Conservation (phyloP, 2,329 filamentous ascomycete genomes). For the Didymella glomerata region DNA sequence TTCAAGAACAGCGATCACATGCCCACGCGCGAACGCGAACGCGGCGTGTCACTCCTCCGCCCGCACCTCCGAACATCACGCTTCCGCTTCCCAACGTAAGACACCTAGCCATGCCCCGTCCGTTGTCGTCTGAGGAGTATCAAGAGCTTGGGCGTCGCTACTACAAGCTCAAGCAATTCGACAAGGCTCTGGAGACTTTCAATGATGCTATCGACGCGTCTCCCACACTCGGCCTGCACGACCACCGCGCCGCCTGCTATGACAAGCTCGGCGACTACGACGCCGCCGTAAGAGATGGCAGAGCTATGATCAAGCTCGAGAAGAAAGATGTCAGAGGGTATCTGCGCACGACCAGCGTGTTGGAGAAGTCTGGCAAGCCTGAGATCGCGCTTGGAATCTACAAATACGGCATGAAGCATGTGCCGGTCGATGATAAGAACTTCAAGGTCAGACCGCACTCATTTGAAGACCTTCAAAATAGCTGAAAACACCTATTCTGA, state of each 20-base stretch:
- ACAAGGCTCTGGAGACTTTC: conserved; percentile 47
- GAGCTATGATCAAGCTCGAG: conserved; percentile 62
- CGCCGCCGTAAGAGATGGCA: conserved; percentile 64
- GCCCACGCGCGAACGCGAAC: neutral
- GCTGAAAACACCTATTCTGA: neutral
- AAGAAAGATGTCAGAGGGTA: conserved; percentile 65
- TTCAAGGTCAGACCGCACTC: conserved; percentile 37
- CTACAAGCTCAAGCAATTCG: conserved; percentile 49
- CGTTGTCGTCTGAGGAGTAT: conserved; percentile 46
- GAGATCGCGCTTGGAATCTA: conserved; percentile 66
- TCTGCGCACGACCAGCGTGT: conserved; percentile 61
- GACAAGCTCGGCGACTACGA: conserved; percentile 62
- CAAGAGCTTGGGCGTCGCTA: conserved; percentile 47
- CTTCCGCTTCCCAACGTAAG: neutral
- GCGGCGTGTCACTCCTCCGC: neutral
- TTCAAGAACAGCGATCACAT: neutral
- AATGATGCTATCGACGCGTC: conserved; percentile 42
- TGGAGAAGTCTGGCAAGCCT: conserved; percentile 59
- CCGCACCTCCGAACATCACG: neutral
- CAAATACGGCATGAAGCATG: conserved; percentile 63
- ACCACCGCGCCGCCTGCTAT: conserved; percentile 64
- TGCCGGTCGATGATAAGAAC: conserved; percentile 52
- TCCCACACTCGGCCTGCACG: conserved; percentile 55
- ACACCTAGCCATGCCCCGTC: conserved; percentile 36
- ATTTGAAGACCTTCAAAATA: neutral